Evolutionary conservation across 75 land plant species (phyloP).

Genomic region (Adiantum capillusveneris): DNA sequence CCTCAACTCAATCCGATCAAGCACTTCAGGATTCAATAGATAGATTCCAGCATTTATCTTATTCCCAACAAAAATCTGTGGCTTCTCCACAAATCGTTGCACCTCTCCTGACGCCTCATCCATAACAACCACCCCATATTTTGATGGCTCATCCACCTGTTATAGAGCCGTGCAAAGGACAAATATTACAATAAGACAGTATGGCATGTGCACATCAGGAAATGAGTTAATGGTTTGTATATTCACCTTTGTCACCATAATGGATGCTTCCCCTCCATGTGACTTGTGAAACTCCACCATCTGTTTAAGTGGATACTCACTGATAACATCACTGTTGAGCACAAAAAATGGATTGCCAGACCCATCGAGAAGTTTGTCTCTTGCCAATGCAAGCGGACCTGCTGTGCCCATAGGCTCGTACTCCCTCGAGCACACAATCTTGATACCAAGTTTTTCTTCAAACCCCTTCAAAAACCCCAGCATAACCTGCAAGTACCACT

Average conservation of each 20-base stretch:
- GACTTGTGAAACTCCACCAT: conserved; percentile 40
- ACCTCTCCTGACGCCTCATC: conserved; percentile 32
- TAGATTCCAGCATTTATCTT: conserved; percentile 47
- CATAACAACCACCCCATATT: conserved; percentile 46
- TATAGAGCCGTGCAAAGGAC: no score
- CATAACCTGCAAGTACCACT: conserved; percentile 46
- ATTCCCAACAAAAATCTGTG: conserved; percentile 39
- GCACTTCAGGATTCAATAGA: conserved; percentile 26
- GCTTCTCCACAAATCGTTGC: conserved; percentile 46
- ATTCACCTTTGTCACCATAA: conserved; percentile 43
- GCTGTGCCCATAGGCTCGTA: conserved; percentile 48
- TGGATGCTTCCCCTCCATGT: conserved; percentile 42
- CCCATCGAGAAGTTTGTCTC: conserved; percentile 35
- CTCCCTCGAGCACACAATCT: conserved; percentile 45
- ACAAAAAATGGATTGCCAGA: conserved; percentile 43
- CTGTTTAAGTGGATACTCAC: conserved; percentile 40
- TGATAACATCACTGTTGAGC: conserved; percentile 42
- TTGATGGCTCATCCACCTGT: conserved; percentile 47
- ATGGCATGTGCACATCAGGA: no score
- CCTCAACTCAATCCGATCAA: conserved; percentile 31
- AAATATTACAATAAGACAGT: no score
- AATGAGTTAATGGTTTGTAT: not conserved
- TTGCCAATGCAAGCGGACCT: conserved; percentile 39
- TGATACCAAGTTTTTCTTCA: conserved; percentile 34
- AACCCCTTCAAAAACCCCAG: conserved; percentile 37